These are phyloP conservation scores for Solanum aculeatissimum DNA, from an alignment of 305 asterid species.

Conservation along the genomic window DNA sequence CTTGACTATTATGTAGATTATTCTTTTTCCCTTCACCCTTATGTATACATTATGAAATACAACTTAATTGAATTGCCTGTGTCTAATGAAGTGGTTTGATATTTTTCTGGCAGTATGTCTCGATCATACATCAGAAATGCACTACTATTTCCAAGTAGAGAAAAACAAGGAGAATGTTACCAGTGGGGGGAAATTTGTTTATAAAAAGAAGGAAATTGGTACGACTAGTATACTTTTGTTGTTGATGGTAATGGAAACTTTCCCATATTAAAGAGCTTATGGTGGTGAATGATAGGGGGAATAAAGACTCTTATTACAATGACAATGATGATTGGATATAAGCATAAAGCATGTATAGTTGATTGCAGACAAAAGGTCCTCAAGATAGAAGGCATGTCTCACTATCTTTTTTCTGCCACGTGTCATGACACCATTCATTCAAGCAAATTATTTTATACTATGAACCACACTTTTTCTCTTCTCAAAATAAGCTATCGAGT, in stretches of 20 bases:
- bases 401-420: slow-evolving; percentile 8
- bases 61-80: neutral
- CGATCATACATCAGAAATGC: neutral
- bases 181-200: neutral
- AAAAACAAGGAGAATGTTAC: neutral
- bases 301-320: neutral
- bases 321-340: slow-evolving; percentile 13
- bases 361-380: slow-evolving; percentile 36
- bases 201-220: neutral
- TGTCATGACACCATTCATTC: slow-evolving; percentile 1
- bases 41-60: neutral
- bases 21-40: neutral
- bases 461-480: neutral
- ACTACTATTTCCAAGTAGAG: neutral
- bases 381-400: slow-evolving; percentile 17
- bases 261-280: neutral
- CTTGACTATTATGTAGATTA: slow-evolving; percentile 26
- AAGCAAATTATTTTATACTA: neutral
- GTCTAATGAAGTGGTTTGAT: neutral
- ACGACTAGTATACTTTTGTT: neutral
- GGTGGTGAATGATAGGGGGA: neutral
- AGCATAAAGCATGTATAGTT: slow-evolving; percentile 14
- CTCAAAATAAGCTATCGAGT: neutral
- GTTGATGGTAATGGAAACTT: neutral
- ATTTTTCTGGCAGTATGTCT: neutral